phyloP scores from a whole-genome alignment of 352 stramenopile genomes.

The Phytophthora quininea region DNA sequence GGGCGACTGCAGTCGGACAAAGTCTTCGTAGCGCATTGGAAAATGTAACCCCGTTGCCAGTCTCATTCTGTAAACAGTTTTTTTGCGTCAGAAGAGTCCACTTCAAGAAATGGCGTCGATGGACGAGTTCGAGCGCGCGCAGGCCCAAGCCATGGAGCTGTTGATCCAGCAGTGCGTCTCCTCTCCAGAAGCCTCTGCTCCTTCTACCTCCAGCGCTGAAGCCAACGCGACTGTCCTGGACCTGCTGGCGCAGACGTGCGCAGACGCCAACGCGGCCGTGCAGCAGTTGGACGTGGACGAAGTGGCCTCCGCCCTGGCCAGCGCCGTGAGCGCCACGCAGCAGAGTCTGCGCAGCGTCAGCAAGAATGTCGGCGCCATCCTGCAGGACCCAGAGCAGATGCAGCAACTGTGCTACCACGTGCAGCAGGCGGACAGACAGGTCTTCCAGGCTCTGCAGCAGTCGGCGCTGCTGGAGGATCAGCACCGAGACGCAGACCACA shows the following conservation, averaged over 20 bases:
- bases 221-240: constrained; percentile 64
- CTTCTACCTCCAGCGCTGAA: constrained; percentile 11
- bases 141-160: constrained; percentile 62
- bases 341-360: constrained; percentile 67
- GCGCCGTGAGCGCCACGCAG: constrained; percentile 65
- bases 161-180: constrained; percentile 59
- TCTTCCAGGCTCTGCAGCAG: constrained; percentile 50
- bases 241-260: constrained; percentile 67
- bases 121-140: constrained; percentile 54
- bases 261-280: constrained; percentile 60
- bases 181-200: not conserved
- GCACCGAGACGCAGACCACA: not conserved
- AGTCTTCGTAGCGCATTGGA: no score
- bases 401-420: constrained; percentile 60
- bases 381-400: constrained; percentile 72
- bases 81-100: no score
- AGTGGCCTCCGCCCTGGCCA: constrained; percentile 53
- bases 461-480: constrained; percentile 33
- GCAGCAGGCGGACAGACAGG: constrained; percentile 46
- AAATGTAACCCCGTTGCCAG: no score
- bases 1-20: no score
- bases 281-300: constrained; percentile 59
- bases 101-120: constrained; percentile 14
- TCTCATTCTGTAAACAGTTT: no score
- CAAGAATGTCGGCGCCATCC: constrained; percentile 57